phyloP scores from a whole-genome alignment of 768 basidiomycete genomes.

The Lentinula guzmanii region DNA sequence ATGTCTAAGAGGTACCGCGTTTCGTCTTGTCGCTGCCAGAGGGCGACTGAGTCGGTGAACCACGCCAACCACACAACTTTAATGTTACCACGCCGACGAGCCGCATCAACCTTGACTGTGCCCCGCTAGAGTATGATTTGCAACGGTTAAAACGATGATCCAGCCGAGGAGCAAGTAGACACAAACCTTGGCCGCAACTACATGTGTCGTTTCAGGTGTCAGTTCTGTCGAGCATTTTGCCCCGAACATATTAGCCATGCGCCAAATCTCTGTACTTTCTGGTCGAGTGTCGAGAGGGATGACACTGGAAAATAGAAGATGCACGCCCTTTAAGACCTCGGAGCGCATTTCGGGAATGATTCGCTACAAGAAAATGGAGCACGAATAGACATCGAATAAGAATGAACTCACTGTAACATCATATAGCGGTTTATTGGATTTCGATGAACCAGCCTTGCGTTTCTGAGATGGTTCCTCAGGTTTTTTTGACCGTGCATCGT shows the following conservation, averaged over 20 bases:
- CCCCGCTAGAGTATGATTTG: constrained; percentile 48
- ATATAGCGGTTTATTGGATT: constrained; percentile 31
- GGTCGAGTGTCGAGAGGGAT: constrained; percentile 85
- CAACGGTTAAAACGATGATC: not conserved
- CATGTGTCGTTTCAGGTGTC: constrained; percentile 68
- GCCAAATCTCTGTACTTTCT: constrained; percentile 80
- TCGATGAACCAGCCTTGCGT: constrained; percentile 19
- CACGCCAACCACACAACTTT: constrained; percentile 86
- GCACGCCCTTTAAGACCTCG: constrained; percentile 69
- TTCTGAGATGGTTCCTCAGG: constrained; percentile 21
- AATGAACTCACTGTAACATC: constrained; percentile 70
- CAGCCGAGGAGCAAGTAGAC: constrained; percentile 6
- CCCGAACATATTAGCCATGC: constrained; percentile 82
- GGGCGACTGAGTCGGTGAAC: constrained; percentile 85
- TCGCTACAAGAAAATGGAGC: constrained; percentile 34
- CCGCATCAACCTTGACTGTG: constrained; percentile 87
- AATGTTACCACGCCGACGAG: constrained; percentile 68
- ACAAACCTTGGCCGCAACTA: constrained; percentile 82
- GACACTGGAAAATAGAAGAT: constrained; percentile 90
- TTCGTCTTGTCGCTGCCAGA: constrained; percentile 84
- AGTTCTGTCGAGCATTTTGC: constrained; percentile 75
- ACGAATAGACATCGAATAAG: not conserved
- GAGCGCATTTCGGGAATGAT: constrained; percentile 82
- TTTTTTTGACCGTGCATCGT: constrained; percentile 37
- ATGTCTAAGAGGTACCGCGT: constrained; percentile 67